phyloP scores from a whole-genome alignment of 164 flowering plant genomes.

The Piper longum region DNA sequence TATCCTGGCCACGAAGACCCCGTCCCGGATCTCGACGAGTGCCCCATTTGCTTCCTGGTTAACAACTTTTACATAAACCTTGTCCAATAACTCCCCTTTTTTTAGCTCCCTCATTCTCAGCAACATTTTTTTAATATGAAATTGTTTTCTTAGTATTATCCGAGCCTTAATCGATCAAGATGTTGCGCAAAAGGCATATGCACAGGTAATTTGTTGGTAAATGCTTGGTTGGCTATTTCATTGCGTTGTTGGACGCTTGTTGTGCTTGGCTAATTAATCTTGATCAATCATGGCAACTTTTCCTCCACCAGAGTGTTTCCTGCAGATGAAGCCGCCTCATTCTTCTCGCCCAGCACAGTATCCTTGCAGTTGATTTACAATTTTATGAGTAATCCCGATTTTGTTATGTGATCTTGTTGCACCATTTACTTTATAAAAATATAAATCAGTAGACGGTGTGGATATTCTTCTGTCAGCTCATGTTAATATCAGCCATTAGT shows the following conservation, averaged over 20 bases:
- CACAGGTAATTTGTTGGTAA: constrained; percentile 43
- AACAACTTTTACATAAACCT: constrained; percentile 7
- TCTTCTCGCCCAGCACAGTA: constrained; percentile 95
- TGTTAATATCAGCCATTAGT: no score
- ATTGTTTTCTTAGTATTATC: constrained; percentile 51
- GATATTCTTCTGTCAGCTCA: no score
- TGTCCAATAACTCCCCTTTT: neutral
- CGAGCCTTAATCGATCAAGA: constrained; percentile 90
- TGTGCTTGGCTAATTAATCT: no score
- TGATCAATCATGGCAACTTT: no score
- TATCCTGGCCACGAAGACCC: constrained; percentile 48
- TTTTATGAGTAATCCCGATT: no score
- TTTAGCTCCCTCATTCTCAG: neutral
- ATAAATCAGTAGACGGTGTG: no score
- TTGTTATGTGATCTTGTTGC: no score
- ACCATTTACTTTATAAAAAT: no score
- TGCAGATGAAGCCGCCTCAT: constrained; percentile 95
- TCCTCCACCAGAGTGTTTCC: constrained; percentile 62
- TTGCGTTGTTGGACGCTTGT: neutral
- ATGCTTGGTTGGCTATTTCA: no score
- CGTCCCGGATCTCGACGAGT: constrained; percentile 58
- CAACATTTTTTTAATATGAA: neutral
- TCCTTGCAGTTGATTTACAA: constrained; percentile 27
- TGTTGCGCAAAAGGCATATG: constrained; percentile 97
- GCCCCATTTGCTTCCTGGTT: constrained; percentile 96